Base-by-base conservation (phyloP, 139 green algal species). In the Chlamydomonas sp. region DNA sequence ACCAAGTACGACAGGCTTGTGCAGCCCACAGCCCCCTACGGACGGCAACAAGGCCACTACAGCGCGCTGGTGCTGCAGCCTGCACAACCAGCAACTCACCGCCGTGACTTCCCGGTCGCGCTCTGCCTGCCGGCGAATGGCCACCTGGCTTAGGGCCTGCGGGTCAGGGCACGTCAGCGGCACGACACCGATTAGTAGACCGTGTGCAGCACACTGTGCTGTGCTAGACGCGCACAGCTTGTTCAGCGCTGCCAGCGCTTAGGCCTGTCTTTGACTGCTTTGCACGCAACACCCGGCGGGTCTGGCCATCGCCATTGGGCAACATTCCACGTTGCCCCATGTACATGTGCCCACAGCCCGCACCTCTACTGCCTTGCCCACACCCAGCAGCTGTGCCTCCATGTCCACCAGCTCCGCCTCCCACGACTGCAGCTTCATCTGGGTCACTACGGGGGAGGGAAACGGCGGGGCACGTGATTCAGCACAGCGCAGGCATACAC, bases 391-490 rank as follows among this genome's bases (percentile, higher is more conserved):
- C 49, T 59, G 31, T n/a, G 83, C 73, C 83, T 88, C 83, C 83
- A 88, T 60, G 2, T 76, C 83, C 62, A 72, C 5, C 31, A 88
- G 31, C 49, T 80, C 73, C 8, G 49, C 63, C 72, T 88, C 83
- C 83, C 83, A 88, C 8, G 73, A 64, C 73, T 82, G 63, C 5
- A 88, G 83, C 83, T 88, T 88, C 18, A 68, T 49, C 73, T 81
- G 63, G 14, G 83, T 88, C 60, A 88, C 83, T 88, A 74, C 31
- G n/a, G 18, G 5, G n/a, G 31, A 5, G 12, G n/a, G 6, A n/a
- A 62, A 5, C 5, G 5, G 20, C n/a, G 4, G 73, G 20, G 68
- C n/a, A 7, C 6, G 68, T 12, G 15, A 5, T 74, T 74, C 14
- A 74, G 14, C 14, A 4, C 3, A 9, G n/a, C 5, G 31, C 3